Evolutionary conservation across 106 monocot genomes (phyloP).

Genomic region (Chionographis japonica): DNA sequence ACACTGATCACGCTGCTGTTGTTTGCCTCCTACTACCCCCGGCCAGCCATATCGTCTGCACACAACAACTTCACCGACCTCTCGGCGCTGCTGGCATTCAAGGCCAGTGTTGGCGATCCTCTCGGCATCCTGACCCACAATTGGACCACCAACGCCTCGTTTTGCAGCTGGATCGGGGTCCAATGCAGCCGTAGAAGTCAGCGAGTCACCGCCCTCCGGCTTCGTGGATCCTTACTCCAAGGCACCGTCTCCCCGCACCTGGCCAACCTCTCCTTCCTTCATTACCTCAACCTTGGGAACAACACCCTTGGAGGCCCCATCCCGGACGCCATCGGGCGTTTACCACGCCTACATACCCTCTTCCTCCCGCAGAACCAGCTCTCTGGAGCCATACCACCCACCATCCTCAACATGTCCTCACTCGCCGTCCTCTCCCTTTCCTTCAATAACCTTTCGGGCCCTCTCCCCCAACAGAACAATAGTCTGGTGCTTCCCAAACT

Average conservation of each 20-base stretch:
- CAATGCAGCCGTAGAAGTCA: slow-evolving; percentile 1
- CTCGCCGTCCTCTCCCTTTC: neutral
- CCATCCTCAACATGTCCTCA: slow-evolving; percentile 17
- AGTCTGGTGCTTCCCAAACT: slow-evolving; percentile 2
- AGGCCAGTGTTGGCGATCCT: no score
- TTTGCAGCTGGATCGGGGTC: slow-evolving; percentile 19
- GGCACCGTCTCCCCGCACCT: slow-evolving; percentile 16
- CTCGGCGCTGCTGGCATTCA: no score
- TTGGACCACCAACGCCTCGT: slow-evolving; percentile 7
- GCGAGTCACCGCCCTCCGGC: slow-evolving; percentile 1
- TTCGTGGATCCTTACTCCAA: slow-evolving; percentile 2
- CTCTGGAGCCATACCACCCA: slow-evolving; percentile 9
- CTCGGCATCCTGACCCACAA: neutral
- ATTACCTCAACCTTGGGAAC: neutral
- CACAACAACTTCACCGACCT: no score
- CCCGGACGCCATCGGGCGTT: slow-evolving; percentile 8
- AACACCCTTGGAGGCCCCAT: neutral
- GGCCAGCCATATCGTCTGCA: no score
- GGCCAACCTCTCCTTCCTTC: slow-evolving; percentile 14
- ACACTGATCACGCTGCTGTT: no score
- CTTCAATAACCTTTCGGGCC: slow-evolving; percentile 14
- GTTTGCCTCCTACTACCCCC: no score
- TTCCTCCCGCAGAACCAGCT: slow-evolving; percentile 1
- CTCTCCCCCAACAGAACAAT: neutral
- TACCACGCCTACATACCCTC: slow-evolving; percentile 6